A percentile compares a stretch with the other conserved stretches of the same genome.
Evolutionary conservation across 2,329 filamentous ascomycete genomes (phyloP).

Genomic region (Cryphonectria japonica): DNA sequence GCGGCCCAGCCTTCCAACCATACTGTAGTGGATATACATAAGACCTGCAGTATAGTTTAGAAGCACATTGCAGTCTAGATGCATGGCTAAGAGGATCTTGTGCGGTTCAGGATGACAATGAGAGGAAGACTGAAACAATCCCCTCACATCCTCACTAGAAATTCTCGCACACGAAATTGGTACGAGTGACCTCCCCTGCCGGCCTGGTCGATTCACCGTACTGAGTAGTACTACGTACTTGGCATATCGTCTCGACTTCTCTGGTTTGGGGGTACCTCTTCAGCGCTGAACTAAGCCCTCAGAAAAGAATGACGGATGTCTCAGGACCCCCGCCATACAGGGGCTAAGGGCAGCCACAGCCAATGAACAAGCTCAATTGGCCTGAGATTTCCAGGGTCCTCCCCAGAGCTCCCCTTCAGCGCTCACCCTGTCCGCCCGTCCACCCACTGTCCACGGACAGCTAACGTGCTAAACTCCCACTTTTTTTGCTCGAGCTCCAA

Average conservation of each 20-base stretch:
- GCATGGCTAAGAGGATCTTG: not conserved
- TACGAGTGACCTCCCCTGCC: not conserved
- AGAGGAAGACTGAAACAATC: not conserved
- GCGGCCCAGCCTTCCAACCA: too few species aligned
- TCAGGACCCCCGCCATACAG: slow-evolving; percentile 10
- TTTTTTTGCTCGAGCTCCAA: slow-evolving; percentile 4
- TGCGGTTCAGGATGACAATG: not conserved
- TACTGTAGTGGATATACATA: too few species aligned
- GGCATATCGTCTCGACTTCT: not conserved
- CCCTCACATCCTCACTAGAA: not conserved
- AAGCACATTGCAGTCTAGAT: too few species aligned
- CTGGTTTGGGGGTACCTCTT: not conserved
- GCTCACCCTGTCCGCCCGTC: too few species aligned
- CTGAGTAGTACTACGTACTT: too few species aligned
- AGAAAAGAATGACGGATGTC: slow-evolving; percentile 2
- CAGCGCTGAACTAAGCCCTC: not conserved
- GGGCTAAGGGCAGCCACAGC: slow-evolving; percentile 17
- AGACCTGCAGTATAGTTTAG: too few species aligned
- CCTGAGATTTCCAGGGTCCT: slow-evolving; percentile 9
- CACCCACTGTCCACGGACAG: slow-evolving; percentile 3
- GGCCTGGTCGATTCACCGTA: not conserved
- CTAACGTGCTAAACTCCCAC: slow-evolving; percentile 22
- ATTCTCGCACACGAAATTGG: not conserved
- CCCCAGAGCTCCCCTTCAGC: slow-evolving; percentile 15
- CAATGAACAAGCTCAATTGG: slow-evolving; percentile 25